Evolutionary conservation across 345 rosid genomes (phyloP), one percentile per base, ranked within the genome.

Genomic region (Eucalyptus virginea): DNA sequence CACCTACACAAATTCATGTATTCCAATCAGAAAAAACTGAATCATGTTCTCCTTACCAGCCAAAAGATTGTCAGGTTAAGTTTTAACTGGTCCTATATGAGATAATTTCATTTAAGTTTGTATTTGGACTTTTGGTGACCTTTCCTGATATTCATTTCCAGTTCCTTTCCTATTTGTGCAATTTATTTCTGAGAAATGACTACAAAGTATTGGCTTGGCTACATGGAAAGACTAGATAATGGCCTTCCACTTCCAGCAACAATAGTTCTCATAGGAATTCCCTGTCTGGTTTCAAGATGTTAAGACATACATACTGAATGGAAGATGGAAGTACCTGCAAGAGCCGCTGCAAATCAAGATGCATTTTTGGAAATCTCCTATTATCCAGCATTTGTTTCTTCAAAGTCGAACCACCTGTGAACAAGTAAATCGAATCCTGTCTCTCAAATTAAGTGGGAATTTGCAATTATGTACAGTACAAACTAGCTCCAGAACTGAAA

Each of bases 331-430:
- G 15, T 91, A 98, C 99, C 98, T 98, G 99, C 90, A 98, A 92
- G 54, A 98, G 94, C 24, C 98, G 96, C 89, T 98, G 99, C 95
- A 98, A 92, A 93, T 97, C 94, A 88, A 98, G 98, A 94, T 95
- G 96, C 97, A 98, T 94, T 92, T 97, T 98, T 3, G 99, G 99
- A 88, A 97, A 95, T 90, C 97, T 96, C 92, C 99, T 93, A 88
- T 96, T 98, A 88, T 97, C 99, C 88, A 96, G 92, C 99, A 98
- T 96, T 86, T 97, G 95, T 92, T 96, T 97, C 97, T 97, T 98
- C 93, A 94, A 90, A 89, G 95, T 94, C 90, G 94, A 95, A 91
- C 99, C 95, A 90, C 99, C 99, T 98, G 94, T 87, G 37, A 88
- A 62, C 40, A 88, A 89, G 89, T 87, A 87, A 49, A 89, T 77